Evolutionary conservation across 352 stramenopile genomes (phyloP), one percentile per base, ranked within the genome.

Genomic region (Thalassiosira oceanica): DNA sequence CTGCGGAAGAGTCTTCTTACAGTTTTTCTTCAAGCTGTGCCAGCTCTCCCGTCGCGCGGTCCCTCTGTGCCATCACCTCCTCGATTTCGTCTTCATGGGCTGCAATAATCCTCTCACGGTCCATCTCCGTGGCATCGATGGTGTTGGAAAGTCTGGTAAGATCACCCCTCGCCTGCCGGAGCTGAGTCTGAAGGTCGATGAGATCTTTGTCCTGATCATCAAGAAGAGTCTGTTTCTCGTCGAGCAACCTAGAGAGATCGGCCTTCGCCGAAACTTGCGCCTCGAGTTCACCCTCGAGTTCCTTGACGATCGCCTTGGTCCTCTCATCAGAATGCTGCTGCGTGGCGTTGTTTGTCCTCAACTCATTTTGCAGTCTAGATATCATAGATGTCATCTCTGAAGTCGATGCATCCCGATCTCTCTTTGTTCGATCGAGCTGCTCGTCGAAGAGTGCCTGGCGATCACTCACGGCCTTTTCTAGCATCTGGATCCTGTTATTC

Each of bases 71-170:
- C 10, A 44, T 28, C 13, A 51, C 24, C 28, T 74, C 55, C 13
- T 67, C 46, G 21, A 55, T 20, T 52, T 80, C 55, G 42, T 80
- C 69, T 54, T 80, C 27, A 42, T 80, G 51, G 26, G 55, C 63
- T 2, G 45, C 71, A 44, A 57, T 52, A 27, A 80, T 58, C 48
- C 69, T 26, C 39, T 69, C 45, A 27, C 48, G 37, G 18, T 66
- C 55, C 20, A 73, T 55, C 45, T 79, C 54, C 8, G 66, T 53
- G 11, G 67, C 60, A 56, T 69, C 45, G 1, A 80, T 18, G n/a
- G 51, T 80, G 8, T 56, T 28, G 10, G 15, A 57, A 28, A 57
- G 16, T 10, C 4, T 8, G n/a, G n/a, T 21, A 45, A 74, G 48
- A 5, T 74, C 61, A 28, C 63, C 46, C 8, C 45, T 20, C 24